Conservation (phyloP, 345 rosid species). For the Angophora floribunda region DNA sequence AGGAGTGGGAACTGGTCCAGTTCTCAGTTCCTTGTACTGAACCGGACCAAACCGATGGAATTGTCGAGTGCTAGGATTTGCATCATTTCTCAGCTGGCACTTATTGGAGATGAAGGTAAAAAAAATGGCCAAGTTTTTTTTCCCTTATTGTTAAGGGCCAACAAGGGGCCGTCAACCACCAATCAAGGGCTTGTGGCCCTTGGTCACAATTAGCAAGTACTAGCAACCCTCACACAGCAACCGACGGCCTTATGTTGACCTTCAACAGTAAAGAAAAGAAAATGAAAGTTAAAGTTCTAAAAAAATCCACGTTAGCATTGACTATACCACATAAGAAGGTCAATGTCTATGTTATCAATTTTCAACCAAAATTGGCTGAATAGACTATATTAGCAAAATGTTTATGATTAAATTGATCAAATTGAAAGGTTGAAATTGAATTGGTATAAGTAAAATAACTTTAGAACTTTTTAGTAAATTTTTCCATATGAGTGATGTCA, state of each 20-base stretch:
- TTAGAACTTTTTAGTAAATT: fast-evolving
- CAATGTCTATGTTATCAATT: fast-evolving
- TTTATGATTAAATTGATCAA: no score
- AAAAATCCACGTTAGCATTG: fast-evolving
- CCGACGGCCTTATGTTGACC: no score
- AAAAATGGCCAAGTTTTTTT: not conserved
- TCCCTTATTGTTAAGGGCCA: no score
- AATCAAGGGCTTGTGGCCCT: no score
- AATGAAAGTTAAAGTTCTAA: no score
- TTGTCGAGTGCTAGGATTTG: not conserved
- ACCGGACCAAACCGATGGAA: not conserved
- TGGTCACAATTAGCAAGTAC: no score
- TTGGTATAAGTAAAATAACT: fast-evolving
- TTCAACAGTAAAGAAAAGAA: no score
- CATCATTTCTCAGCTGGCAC: not conserved
- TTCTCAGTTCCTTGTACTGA: not conserved
- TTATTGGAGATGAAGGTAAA: not conserved
- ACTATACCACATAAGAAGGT: fast-evolving
- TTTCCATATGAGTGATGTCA: fast-evolving
- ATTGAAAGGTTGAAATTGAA: no score
- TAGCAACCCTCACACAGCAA: no score
- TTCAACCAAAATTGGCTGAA: no score
- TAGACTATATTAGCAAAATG: no score
- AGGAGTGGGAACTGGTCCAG: not conserved
- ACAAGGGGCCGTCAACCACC: no score